Conservation (phyloP, 441 rosid species). For the Gossypium aridum region DNA sequence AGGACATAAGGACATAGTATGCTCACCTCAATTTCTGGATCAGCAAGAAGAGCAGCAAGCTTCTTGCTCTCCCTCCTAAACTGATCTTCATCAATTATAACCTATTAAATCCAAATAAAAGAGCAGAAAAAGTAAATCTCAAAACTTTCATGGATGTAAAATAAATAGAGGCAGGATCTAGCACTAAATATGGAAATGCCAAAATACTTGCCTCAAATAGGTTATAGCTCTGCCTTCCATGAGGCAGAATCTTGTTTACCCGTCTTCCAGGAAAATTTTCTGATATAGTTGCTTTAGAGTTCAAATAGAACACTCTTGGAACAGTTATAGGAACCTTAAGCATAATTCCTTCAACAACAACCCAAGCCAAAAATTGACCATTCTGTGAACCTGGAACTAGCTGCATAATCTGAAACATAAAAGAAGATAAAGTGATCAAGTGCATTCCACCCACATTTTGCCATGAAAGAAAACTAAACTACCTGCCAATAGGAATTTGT, state of each 20-base stretch:
- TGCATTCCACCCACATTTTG: slow-evolving; percentile 15
- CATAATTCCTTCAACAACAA: slow-evolving; percentile 90
- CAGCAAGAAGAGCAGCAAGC: slow-evolving; percentile 83
- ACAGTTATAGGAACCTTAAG: slow-evolving; percentile 74
- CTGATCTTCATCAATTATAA: slow-evolving; percentile 64
- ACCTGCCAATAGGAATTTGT: slow-evolving; percentile 92
- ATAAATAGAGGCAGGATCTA: slow-evolving; percentile 2
- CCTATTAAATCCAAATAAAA: slow-evolving; percentile 28
- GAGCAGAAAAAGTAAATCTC: slow-evolving; percentile 2
- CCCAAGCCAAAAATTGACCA: slow-evolving; percentile 85
- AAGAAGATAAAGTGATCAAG: slow-evolving; percentile 18
- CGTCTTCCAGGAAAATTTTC: slow-evolving; percentile 80
- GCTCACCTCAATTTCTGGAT: slow-evolving; percentile 95
- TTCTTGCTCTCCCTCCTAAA: slow-evolving; percentile 70
- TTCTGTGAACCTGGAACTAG: slow-evolving; percentile 56
- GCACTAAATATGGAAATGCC: slow-evolving; percentile 12
- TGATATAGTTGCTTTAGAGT: slow-evolving; percentile 56
- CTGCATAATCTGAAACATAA: slow-evolving; percentile 73
- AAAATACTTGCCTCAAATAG: slow-evolving; percentile 62
- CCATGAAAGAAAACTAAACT: slow-evolving; percentile 14
- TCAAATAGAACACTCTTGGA: slow-evolving; percentile 83
- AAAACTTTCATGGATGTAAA: slow-evolving; percentile 15
- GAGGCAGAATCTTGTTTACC: slow-evolving; percentile 89
- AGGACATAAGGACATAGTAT: slow-evolving; percentile 10
- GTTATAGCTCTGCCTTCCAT: slow-evolving; percentile 68